Evolutionary conservation across 2,329 filamentous ascomycete species (phyloP).

Genomic region (Exserohilum turcica): DNA sequence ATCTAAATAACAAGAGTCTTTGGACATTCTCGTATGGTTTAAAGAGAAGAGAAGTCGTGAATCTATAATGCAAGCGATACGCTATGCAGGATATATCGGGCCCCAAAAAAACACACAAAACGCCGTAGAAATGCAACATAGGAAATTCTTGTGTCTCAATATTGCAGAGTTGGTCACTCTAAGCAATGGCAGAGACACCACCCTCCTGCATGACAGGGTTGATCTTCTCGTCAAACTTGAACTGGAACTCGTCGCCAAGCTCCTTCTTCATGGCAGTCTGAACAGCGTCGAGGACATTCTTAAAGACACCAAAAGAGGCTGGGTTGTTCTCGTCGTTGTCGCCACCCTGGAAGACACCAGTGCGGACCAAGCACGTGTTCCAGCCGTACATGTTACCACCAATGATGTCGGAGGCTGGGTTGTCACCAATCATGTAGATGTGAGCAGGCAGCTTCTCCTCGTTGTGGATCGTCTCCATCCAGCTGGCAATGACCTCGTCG

Average conservation of each 20-base stretch:
- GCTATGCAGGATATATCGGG: conserved; percentile 16
- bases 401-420: conserved; percentile 74
- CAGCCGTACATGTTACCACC: conserved; percentile 82
- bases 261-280: conserved; percentile 70
- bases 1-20: conserved; percentile 3
- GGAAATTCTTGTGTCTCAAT: neutral
- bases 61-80: conserved; percentile 10
- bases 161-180: conserved; percentile 22
- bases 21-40: neutral
- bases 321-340: conserved; percentile 78
- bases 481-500: conserved; percentile 71
- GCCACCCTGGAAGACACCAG: conserved; percentile 77
- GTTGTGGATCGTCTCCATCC: conserved; percentile 78
- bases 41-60: conserved; percentile 3
- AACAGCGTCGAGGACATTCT: conserved; percentile 73
- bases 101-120: conserved; percentile 2
- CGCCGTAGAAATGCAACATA: conserved; percentile 15
- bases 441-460: conserved; percentile 71
- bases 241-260: conserved; percentile 74
- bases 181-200: conserved; percentile 61
- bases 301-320: conserved; percentile 76
- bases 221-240: conserved; percentile 72
- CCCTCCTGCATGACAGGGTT: conserved; percentile 67
- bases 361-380: conserved; percentile 80
- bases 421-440: conserved; percentile 79